Evolutionary conservation across 2,329 filamentous ascomycete genomes (phyloP), one percentile per base, ranked within the genome.

Genomic region (Fusarium papillatum): DNA sequence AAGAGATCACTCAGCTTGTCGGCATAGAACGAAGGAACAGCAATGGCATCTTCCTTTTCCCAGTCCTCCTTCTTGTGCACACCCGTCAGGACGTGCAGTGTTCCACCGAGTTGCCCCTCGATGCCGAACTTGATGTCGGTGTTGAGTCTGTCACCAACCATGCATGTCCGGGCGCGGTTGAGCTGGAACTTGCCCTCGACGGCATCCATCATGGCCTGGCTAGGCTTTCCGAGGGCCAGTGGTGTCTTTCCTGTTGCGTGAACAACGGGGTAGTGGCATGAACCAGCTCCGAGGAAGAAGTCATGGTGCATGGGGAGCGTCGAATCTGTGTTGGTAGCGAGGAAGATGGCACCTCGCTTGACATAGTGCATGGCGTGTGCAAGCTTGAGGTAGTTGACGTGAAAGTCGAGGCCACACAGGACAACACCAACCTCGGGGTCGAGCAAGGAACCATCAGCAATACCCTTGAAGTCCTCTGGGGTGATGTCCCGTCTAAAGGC

Each of bases 151-250:
- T 99, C 97, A 9, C 97, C 97, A 53, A 99, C 91, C 97, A 99
- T 99, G 85, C 97, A 98, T 1, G 97, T 95, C 78, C 92, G 92
- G 71, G 89, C 91, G 43, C 96, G 91, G 83, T 98, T 93, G 66
- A 99, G 93, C 77, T 94, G 90, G 84, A 98, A 98, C 85, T 98
- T 98, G 70, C 96, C 96, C 87, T 98, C 96, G 69, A 99, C 94
- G 5, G 97, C 95, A 83, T 98, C 96, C 96, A 99, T 98, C 97
- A 99, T 99, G 6, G 96, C 96, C 87, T 98, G 95, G 82, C 95
- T 98, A 5, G 97, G 97, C 86, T 99, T 99, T 1, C 97, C 97
- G 48, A 98, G 86, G 5, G 95, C 92, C 38, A 95, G 85, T 1
- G 97, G 96, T 79, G 94, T 88, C 82, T 91, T 85, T 22, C 88